Evolutionary conservation across 805 yeast species (phyloP), one percentile per base, ranked within the genome.

Genomic region (Spathaspora gorwiae): DNA sequence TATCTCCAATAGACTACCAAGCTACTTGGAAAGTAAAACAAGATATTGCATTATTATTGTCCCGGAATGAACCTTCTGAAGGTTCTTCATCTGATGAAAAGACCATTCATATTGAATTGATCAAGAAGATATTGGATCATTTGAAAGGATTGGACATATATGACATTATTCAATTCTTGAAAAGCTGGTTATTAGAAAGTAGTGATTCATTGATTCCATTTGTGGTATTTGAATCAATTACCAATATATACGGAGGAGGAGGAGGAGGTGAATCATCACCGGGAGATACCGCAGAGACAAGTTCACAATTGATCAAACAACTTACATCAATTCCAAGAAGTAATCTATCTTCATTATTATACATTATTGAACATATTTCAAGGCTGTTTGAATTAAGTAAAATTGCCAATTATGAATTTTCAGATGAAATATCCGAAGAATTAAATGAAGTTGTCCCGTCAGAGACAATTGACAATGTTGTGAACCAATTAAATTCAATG

Each of bases 171-270:
- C 68, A 65, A 43, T 70, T 69, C 43, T 35, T 66, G 29, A 67
- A 65, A 43, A 60, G 59, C 46, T 72, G 76, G 76, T 54, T 71
- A 24, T 53, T 72, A 7, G 75, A 72, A 46, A 60, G 64, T 11
- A 60, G 64, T 34, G 76, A 72, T 44, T 66, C 75, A 0, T 48
- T 70, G 24, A 68, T 72, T 11, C 76, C 76, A 0, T 70, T 70
- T 43, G 61, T 67, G 50, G 62, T 68, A 6, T 68, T 57, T 49
- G 76, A 71, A 35, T 49, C 66, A 12, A 48, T 68, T 26, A 40
- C 60, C 10, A 51, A 50, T 11, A 45, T 46, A 19, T 65, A 60
- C 46, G 14, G 12, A 6, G 36, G 52, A 49, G 27, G 42, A 8
- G 34, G 24, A 24, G n/a, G 24, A 19, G 24, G 24, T 19, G 24